Conservation (phyloP, 257 asterid genomes). For the Plantago ovata region DNA sequence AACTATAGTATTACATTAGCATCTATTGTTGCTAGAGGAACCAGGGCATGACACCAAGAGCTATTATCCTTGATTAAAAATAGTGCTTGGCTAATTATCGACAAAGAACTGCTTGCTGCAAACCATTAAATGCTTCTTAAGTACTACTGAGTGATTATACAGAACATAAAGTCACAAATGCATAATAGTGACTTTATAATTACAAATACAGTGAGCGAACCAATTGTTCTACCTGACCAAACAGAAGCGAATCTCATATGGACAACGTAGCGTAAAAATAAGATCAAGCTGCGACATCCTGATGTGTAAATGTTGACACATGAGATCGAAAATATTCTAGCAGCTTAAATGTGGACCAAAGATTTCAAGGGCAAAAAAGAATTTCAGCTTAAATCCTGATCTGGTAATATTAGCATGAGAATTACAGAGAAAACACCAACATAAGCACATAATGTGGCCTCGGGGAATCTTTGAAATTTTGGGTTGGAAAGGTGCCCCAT, state of each 20-base stretch:
- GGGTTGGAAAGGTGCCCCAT: conserved; percentile 3
- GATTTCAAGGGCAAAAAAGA: conserved; percentile 28
- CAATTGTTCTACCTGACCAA: conserved; percentile 12
- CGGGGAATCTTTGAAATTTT: conserved; percentile 35
- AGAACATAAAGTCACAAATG: conserved; percentile 7
- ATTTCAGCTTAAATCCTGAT: conserved; percentile 11
- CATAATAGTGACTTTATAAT: conserved; percentile 11
- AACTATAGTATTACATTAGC: not conserved
- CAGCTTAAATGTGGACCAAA: conserved; percentile 30
- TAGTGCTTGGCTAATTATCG: not conserved
- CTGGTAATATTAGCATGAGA: conserved; percentile 24
- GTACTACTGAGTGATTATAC: not conserved
- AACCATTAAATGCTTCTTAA: conserved; percentile 5
- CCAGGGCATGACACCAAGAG: conserved; percentile 2
- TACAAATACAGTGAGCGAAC: conserved; percentile 1
- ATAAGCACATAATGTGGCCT: conserved; percentile 5
- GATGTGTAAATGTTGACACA: conserved; percentile 13
- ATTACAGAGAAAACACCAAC: conserved; percentile 15
- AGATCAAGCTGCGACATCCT: conserved; percentile 16
- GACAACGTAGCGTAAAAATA: conserved; percentile 6
- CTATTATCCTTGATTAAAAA: not conserved
- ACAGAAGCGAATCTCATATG: not conserved
- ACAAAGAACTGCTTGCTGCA: conserved; percentile 6
- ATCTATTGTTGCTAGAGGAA: not conserved
- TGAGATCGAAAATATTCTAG: conserved; percentile 36